These are phyloP conservation scores for Chondrus crispus DNA, from an alignment of 23 red algal species.

Conservation along the genomic window DNA sequence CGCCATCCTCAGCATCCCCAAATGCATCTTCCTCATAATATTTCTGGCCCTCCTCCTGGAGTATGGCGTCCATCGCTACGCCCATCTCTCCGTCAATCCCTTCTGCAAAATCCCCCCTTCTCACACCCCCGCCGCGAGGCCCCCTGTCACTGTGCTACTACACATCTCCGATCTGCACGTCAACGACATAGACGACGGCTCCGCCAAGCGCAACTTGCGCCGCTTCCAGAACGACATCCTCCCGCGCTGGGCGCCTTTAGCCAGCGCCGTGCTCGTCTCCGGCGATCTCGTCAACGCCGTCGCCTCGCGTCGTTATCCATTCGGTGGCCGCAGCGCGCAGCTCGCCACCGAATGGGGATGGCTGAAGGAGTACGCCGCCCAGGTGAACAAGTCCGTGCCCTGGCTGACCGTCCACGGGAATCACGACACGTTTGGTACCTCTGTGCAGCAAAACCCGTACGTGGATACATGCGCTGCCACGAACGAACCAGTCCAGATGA, in stretches of 20 bases:
- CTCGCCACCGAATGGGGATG: constrained; percentile 21
- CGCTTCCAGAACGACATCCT: constrained; percentile 8
- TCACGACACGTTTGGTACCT: constrained; percentile 45
- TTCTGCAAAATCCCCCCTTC: too few species aligned
- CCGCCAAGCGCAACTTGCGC: constrained; percentile 7
- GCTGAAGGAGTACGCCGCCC: background rate
- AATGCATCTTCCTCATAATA: too few species aligned
- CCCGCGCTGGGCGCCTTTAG: background rate
- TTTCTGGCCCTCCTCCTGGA: too few species aligned
- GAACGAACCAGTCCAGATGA: background rate
- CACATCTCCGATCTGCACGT: constrained; percentile 57
- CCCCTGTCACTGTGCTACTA: constrained; percentile 11
- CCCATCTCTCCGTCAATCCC: too few species aligned
- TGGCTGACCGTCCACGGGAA: constrained; percentile 59
- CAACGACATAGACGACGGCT: too few species aligned
- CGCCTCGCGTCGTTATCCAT: constrained; percentile 12
- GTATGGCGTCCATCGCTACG: too few species aligned
- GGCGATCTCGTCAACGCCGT: constrained; percentile 60
- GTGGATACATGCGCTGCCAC: background rate
- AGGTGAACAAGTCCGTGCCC: constrained; percentile 10
- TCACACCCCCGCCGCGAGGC: too few species aligned
- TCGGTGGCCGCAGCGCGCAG: constrained; percentile 38
- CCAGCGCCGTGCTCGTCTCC: constrained; percentile 20
- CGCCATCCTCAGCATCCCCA: too few species aligned
- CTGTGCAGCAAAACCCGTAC: background rate